Percentiles rank a stretch among this genome's conserved stretches.
Conservation (phyloP, 2,329 filamentous ascomycete species). For the Xenoacremonium recifei region DNA sequence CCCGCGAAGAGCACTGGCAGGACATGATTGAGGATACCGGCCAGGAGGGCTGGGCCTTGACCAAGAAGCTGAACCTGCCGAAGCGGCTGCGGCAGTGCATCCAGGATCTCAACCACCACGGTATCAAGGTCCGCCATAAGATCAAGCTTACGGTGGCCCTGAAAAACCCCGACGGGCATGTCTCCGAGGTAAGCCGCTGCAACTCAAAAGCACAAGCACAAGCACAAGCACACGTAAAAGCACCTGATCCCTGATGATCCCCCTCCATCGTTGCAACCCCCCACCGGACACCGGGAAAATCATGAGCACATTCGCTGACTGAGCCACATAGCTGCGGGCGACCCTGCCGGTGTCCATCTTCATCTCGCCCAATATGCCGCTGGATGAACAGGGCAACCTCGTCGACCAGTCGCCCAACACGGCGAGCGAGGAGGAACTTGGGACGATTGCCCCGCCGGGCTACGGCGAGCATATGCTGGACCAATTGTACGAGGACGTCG, state of each 20-base stretch:
- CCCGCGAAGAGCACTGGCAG: constrained; percentile 62
- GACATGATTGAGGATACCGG: constrained; percentile 67
- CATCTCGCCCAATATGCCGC: constrained; percentile 88
- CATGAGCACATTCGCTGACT: background rate
- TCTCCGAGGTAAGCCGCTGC: constrained; percentile 71
- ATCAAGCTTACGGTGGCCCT: constrained; percentile 88
- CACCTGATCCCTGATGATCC: too few species aligned
- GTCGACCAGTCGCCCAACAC: constrained; percentile 56
- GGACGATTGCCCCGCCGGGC: constrained; percentile 78
- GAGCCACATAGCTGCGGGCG: constrained; percentile 64
- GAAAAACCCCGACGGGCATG: constrained; percentile 91
- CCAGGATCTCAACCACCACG: constrained; percentile 84
- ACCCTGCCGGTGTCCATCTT: constrained; percentile 90
- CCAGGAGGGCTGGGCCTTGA: constrained; percentile 64
- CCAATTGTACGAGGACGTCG: constrained; percentile 84
- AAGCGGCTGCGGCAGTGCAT: constrained; percentile 80
- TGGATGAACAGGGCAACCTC: constrained; percentile 84
- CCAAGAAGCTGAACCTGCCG: constrained; percentile 67
- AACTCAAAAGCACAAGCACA: too few species aligned
- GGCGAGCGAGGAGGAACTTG: constrained; percentile 49
- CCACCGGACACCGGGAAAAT: too few species aligned
- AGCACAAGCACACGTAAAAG: too few species aligned
- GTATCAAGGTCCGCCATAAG: constrained; percentile 91
- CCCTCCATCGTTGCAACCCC: too few species aligned
- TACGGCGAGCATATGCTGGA: constrained; percentile 91